Evolutionary conservation across 306 rosid species (phyloP).

Genomic region (Senna tora): DNA sequence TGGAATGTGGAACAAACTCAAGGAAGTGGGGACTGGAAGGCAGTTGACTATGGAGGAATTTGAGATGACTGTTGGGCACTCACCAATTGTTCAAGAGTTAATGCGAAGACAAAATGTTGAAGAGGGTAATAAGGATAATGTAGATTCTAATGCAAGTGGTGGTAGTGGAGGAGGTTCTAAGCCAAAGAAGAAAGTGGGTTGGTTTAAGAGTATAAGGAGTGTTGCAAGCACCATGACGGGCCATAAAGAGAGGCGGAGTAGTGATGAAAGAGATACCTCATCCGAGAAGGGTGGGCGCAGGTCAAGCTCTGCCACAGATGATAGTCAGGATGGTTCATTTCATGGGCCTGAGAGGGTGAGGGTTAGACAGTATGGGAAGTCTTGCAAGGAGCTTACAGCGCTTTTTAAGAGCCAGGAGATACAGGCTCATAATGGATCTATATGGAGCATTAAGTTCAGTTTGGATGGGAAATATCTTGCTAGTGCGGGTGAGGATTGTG

Average conservation of each 20-base stretch:
- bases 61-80: slow-evolving; percentile 84
- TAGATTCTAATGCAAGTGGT: slow-evolving; percentile 51
- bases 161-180: slow-evolving; percentile 51
- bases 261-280: slow-evolving; percentile 80
- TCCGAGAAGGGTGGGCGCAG: slow-evolving; percentile 86
- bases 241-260: slow-evolving; percentile 69
- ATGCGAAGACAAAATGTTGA: slow-evolving; percentile 86
- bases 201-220: slow-evolving; percentile 74
- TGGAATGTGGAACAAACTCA: slow-evolving; percentile 75
- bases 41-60: slow-evolving; percentile 92
- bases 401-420: slow-evolving; percentile 78
- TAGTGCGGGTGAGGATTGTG: slow-evolving; percentile 89
- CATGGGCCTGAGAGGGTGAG: slow-evolving; percentile 79
- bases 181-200: slow-evolving; percentile 71
- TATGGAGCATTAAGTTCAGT: slow-evolving; percentile 87
- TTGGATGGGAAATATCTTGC: slow-evolving; percentile 88
- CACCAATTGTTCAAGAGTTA: slow-evolving; percentile 85
- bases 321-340: slow-evolving; percentile 80
- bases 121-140: slow-evolving; percentile 50
- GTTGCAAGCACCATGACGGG: slow-evolving; percentile 65
- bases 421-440: slow-evolving; percentile 79
- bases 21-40: slow-evolving; percentile 86
- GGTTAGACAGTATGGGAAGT: slow-evolving; percentile 80
- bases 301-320: slow-evolving; percentile 91
- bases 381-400: slow-evolving; percentile 68